Evolutionary conservation across 352 stramenopile species (phyloP).

Genomic region (Globisporangium paddicum): DNA sequence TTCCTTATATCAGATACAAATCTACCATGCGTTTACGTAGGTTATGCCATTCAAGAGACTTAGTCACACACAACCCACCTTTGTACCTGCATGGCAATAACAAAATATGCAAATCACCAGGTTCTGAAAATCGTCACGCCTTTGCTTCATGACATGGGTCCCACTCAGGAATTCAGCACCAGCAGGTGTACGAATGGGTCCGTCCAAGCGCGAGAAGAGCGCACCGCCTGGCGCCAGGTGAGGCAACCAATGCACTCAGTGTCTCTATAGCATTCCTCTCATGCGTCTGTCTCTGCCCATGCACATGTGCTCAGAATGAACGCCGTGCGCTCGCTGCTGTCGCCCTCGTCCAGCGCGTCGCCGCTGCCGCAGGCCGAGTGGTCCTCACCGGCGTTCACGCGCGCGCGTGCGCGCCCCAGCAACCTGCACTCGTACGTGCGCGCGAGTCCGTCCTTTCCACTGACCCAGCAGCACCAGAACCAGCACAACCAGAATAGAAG

Average conservation of each 20-base stretch:
- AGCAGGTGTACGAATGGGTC: constrained; percentile 6
- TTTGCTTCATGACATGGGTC: constrained; percentile 3
- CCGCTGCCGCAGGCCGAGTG: constrained; percentile 15
- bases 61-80: background rate
- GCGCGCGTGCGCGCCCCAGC: constrained; percentile 34
- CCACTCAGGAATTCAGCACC: background rate
- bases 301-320: constrained; percentile 22
- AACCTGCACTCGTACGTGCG: constrained; percentile 35
- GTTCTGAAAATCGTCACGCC: background rate
- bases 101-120: background rate
- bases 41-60: background rate
- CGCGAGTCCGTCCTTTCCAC: constrained; percentile 28
- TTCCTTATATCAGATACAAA: background rate
- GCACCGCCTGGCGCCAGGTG: background rate
- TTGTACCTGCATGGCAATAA: too few relatives aligned
- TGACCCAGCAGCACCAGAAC: constrained; percentile 18
- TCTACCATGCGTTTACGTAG: background rate
- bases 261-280: background rate
- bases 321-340: constrained; percentile 18
- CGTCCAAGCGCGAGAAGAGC: constrained; percentile 8
- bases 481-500: constrained; percentile 5
- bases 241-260: background rate
- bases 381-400: constrained; percentile 36
- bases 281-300: background rate
- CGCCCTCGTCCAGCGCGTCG: constrained; percentile 6